Base-by-base conservation (phyloP, 2,329 filamentous ascomycete genomes). In the Elsinoe fawcettii region DNA sequence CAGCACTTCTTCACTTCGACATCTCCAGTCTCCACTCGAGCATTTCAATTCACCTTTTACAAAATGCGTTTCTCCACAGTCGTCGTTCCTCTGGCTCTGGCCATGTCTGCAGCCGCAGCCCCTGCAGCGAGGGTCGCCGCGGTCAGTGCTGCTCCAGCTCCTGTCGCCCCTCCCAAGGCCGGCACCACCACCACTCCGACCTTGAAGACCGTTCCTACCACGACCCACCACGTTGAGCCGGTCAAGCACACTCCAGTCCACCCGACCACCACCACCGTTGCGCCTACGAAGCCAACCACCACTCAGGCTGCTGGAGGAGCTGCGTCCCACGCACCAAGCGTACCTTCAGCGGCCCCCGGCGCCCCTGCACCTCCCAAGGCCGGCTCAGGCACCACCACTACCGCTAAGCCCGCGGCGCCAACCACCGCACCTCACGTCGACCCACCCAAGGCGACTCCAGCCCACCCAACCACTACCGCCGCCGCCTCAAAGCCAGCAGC, bases 51-150 rank as follows among this genome's bases (percentile, higher is more conserved):
- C 41, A 9, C 41, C 18, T 23, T 18, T 11, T 44, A 7, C 41
- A 44, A 44, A 8, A 44, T 44, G 41, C 41, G 41, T 23, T 44
- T 44, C 41, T 44, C 34, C 34, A 12, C 41, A 44, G 41, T 44
- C 14, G 41, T 44, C 41, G 12, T 44, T 22, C 41, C 41, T 23
- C 20, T 44, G 20, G 41, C 41, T 44, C 41, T 44, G 18, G 41
- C 41, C 41, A 44, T 44, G 16, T 23, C 41, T 14, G 41, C 22
- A 11, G 41, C 41, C 7, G 41, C 41, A 16, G 41, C 41, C 7
- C 41, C 41, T 16, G 41, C 34, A 16, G 18, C 18, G 9, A 20
- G 18, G 23, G 5, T 6, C 20, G 18, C 18, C 14, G 22, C 14
- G 7, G 18, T 18, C 22, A 22, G 16, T 44, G 9, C 41, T 44